These are phyloP conservation scores for Lippia alba DNA, from an alignment of 305 asterid genomes.

Conservation along the genomic window DNA sequence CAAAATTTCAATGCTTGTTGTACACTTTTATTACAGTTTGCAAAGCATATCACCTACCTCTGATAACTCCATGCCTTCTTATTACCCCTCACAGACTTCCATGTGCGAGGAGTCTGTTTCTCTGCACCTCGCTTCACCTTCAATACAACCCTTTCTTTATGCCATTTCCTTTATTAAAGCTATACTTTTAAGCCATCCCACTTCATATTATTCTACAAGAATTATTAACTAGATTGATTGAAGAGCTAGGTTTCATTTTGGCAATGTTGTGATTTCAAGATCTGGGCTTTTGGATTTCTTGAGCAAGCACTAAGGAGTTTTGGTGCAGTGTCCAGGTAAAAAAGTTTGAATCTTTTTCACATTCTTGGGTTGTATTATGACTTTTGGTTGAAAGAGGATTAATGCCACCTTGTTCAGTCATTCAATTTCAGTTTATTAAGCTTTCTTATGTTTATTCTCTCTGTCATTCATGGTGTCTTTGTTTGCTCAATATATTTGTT, in stretches of 20 bases:
- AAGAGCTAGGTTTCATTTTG: constrained; percentile 1
- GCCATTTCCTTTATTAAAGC: constrained; percentile 25
- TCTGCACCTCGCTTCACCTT: constrained; percentile 41
- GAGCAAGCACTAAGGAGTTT: not conserved
- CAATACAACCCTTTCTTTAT: constrained; percentile 39
- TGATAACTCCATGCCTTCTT: constrained; percentile 51
- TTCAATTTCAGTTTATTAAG: not conserved
- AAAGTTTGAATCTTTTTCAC: constrained; percentile 29
- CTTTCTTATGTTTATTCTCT: not conserved
- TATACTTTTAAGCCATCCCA: not conserved
- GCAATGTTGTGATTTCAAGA: constrained; percentile 33
- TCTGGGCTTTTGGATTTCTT: constrained; percentile 39
- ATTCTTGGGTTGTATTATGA: not conserved
- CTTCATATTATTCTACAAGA: not conserved
- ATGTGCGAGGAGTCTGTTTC: constrained; percentile 33
- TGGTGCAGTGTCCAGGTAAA: constrained; percentile 35
- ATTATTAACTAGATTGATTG: not conserved
- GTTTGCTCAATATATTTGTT: not conserved
- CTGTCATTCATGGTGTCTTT: not conserved
- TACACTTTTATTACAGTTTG: constrained; percentile 40
- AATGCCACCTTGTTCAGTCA: not conserved
- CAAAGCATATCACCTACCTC: constrained; percentile 56
- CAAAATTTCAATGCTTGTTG: constrained; percentile 43
- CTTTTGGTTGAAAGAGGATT: not conserved
- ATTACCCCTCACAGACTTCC: constrained; percentile 39